A percentile compares a stretch with the other conserved stretches of the same genome.
phyloP scores from a whole-genome alignment of 2,329 filamentous ascomycete species.

The Bipolaris zeicola region DNA sequence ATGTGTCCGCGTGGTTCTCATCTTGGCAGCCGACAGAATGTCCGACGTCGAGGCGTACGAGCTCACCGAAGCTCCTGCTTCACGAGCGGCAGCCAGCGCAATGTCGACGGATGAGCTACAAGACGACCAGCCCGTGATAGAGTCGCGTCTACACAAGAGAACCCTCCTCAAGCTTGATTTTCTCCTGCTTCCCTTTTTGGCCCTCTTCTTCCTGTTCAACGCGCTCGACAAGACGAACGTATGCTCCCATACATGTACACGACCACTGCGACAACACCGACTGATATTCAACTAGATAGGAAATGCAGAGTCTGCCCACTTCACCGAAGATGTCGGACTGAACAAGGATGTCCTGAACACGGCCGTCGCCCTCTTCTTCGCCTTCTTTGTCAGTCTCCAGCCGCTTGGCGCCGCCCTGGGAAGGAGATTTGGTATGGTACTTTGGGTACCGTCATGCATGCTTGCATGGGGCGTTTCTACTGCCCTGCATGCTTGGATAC shows the following conservation, averaged over 20 bases:
- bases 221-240: conserved; percentile 59
- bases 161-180: conserved; percentile 57
- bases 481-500: conserved; percentile 55
- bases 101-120: conserved; percentile 19
- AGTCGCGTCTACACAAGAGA: conserved; percentile 34
- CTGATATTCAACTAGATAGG: conserved; percentile 48
- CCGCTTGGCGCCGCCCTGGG: conserved; percentile 63
- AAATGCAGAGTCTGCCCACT: conserved; percentile 64
- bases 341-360: conserved; percentile 60
- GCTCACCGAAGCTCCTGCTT: conserved; percentile 14
- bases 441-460: conserved; percentile 65
- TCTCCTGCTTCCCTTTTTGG: conserved; percentile 58
- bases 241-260: neutral
- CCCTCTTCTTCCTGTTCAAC: conserved; percentile 59
- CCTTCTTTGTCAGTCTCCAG: conserved; percentile 64
- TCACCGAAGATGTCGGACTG: conserved; percentile 61
- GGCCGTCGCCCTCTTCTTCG: conserved; percentile 63
- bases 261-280: neutral
- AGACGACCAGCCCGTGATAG: neutral
- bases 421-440: conserved; percentile 60
- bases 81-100: conserved; percentile 7
- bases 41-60: conserved; percentile 16
- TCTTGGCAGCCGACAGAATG: conserved; percentile 23
- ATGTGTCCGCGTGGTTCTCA: conserved; percentile 11
- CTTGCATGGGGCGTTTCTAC: conserved; percentile 59